A percentile compares a stretch with the other conserved stretches of the same genome.
These are phyloP conservation scores for Cardamine resedifolia DNA, from an alignment of 345 rosid genomes.

Conservation along the genomic window DNA sequence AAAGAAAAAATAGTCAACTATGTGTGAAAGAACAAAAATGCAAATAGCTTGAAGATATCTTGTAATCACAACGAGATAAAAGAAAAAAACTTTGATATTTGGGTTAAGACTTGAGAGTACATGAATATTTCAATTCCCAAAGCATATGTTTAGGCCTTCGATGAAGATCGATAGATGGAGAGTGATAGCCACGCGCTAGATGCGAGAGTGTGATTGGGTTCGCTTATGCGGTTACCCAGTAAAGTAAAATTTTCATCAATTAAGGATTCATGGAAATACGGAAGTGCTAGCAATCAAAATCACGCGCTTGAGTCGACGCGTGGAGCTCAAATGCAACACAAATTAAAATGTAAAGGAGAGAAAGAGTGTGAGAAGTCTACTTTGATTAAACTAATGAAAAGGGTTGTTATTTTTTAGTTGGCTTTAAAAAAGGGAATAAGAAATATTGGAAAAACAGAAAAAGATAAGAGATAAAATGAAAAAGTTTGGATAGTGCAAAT, in stretches of 20 bases:
- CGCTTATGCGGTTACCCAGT: slow-evolving; percentile 26
- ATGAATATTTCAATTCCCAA: slow-evolving; percentile 28
- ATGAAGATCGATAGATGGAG: neutral
- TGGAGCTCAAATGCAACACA: slow-evolving; percentile 11
- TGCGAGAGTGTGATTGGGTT: slow-evolving; percentile 14
- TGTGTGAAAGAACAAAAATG: neutral
- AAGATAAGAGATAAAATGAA: slow-evolving; percentile 24
- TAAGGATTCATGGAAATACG: slow-evolving; percentile 25
- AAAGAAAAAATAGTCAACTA: neutral
- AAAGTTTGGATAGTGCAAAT: slow-evolving; percentile 26
- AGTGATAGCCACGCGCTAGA: slow-evolving; percentile 15
- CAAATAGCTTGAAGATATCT: neutral
- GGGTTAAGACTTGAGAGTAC: neutral
- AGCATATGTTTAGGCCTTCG: slow-evolving; percentile 9
- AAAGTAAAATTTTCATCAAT: slow-evolving; percentile 20
- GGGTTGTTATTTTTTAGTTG: slow-evolving; percentile 1
- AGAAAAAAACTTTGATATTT: slow-evolving; percentile 17
- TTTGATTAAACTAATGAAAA: slow-evolving; percentile 10
- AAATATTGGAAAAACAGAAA: slow-evolving; percentile 14
- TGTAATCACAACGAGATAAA: slow-evolving; percentile 1
- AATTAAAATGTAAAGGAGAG: neutral
- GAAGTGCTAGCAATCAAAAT: neutral
- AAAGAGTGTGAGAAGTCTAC: slow-evolving; percentile 18
- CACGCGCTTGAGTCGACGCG: slow-evolving; percentile 21
- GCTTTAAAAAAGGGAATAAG: neutral